Conservation (phyloP, 2,329 filamentous ascomycete species). For the Aspergillus udagawae region DNA sequence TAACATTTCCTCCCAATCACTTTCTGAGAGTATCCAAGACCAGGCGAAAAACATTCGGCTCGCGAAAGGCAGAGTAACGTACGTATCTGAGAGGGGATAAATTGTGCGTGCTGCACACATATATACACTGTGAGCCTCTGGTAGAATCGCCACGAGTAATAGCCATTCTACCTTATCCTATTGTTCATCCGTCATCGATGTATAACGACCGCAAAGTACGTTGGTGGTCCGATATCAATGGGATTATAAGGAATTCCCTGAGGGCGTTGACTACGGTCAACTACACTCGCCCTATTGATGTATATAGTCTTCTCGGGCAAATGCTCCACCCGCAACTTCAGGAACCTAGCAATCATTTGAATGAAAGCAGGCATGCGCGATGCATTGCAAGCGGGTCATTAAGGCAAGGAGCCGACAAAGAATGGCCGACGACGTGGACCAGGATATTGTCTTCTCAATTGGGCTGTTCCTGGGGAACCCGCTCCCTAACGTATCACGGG, state of each 20-base stretch:
- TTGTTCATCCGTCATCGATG: neutral
- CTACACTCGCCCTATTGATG: neutral
- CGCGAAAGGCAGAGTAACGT: neutral
- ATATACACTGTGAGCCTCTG: neutral
- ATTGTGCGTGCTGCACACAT: neutral
- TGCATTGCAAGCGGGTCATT: neutral
- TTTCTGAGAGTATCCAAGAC: slow-evolving; percentile 3
- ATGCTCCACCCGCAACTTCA: slow-evolving; percentile 1
- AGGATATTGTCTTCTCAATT: slow-evolving; percentile 1
- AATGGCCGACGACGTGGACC: neutral
- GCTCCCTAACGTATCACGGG: neutral
- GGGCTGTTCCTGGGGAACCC: neutral
- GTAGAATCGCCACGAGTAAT: neutral
- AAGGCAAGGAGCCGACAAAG: slow-evolving; percentile 3
- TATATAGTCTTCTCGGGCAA: neutral
- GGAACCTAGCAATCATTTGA: slow-evolving; percentile 1
- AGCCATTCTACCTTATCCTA: too few species aligned
- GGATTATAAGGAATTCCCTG: slow-evolving; percentile 1
- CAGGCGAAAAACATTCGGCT: slow-evolving; percentile 2
- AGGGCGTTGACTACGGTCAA: neutral
- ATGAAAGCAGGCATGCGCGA: slow-evolving; percentile 3
- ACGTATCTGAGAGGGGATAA: neutral
- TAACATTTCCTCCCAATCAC: slow-evolving; percentile 2
- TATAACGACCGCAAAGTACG: neutral
- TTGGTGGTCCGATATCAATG: slow-evolving; percentile 1